Base-by-base conservation (phyloP, 2,329 filamentous ascomycete species). In the Fusarium decemcellulare region DNA sequence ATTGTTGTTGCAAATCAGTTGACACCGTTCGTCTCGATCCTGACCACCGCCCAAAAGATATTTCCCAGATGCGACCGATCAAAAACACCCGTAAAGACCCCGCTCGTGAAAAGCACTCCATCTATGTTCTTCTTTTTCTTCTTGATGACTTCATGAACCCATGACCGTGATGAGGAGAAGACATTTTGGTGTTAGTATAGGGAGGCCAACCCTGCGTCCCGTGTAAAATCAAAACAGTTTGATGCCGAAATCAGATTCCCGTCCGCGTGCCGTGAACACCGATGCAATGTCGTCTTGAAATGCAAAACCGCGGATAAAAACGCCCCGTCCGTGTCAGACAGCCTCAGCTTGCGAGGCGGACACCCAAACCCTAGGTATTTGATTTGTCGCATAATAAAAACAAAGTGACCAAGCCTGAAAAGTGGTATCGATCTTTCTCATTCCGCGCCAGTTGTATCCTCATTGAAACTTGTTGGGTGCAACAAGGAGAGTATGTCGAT, bases 81-180 rank as follows among this genome's bases (percentile, higher is more conserved):
- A 80, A 83, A 34, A 73, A 76, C 76, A 78, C 76, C 74, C 65
- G 62, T 66, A 70, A 68, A 70, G 59, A 70, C 69, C 70, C 75
- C 77, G 68, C 72, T 76, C 76, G 67, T 73, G 72, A 72, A 75
- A 76, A 74, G 72, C 74, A 77, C 73, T 71, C 74, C 73, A 71
- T 75, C 87, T 86, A 85, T 84, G 72, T 85, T 83, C 79, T 81
- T 82, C 75, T 77, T 76, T 78, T 77, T 76, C 65, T 51, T 76
- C 72, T 78, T 80, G 78, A 79, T 80, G 77, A 81, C 84, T 84
- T 86, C 79, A 74, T 85, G 70, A 77, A 83, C 84, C 80, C 85
- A 72, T 74, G 51, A 70, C 73, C 74, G 67, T 65, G 63, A 76
- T 71, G 72, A 74, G 65, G 70, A 72, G 71, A 77, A 77, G 76